These are phyloP conservation scores for Nicotiana sylvestris DNA, from an alignment of 257 asterid genomes.

Conservation along the genomic window DNA sequence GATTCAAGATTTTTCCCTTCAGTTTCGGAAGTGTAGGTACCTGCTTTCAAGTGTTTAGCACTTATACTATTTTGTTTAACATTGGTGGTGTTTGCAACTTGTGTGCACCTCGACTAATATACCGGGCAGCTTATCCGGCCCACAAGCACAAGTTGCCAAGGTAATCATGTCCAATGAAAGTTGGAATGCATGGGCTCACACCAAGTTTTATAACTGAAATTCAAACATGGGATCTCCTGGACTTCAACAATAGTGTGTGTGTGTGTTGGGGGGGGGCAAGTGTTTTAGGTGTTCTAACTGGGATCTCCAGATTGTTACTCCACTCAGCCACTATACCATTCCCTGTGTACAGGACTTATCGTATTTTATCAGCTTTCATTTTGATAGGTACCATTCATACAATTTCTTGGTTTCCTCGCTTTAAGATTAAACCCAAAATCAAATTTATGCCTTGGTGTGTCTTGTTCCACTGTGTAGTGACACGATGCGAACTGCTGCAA, in stretches of 20 bases:
- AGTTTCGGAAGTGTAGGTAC: neutral
- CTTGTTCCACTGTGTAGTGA: neutral
- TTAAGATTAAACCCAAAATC: neutral
- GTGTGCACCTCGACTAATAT: neutral
- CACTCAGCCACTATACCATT: neutral
- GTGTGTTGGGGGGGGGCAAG: neutral
- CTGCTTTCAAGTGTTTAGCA: neutral
- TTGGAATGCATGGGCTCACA: neutral
- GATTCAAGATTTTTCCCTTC: conserved; percentile 4
- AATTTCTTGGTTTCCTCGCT: neutral
- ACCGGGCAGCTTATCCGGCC: neutral
- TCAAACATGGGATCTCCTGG: neutral
- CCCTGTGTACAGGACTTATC: neutral
- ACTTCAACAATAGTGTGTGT: neutral
- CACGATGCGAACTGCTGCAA: neutral
- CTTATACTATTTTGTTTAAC: neutral
- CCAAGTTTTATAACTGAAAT: neutral
- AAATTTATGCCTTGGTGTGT: neutral
- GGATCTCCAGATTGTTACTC: conserved; percentile 5
- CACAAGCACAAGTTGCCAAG: conserved; percentile 2
- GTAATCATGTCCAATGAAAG: neutral
- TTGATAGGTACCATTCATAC: neutral
- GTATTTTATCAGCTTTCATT: neutral
- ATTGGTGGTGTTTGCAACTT: neutral
- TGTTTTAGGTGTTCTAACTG: neutral